Conservation (phyloP, 371 early-diverging fungal species). For the Parasitella parasitica region DNA sequence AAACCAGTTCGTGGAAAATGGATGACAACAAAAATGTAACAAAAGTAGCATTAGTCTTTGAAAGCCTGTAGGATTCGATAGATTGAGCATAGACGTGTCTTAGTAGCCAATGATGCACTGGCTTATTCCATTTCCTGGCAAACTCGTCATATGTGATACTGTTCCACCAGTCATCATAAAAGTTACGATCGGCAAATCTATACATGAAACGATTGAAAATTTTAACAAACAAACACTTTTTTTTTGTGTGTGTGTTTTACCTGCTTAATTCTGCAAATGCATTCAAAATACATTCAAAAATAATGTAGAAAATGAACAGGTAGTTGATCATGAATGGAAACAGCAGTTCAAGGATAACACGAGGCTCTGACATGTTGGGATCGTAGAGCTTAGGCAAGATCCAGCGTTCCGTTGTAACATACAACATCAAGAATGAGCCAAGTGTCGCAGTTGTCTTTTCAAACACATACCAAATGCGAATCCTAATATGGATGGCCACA, state of each 20-base stretch:
- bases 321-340: conserved; percentile 90
- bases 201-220: background rate
- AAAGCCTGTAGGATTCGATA: conserved; percentile 72
- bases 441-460: conserved; percentile 81
- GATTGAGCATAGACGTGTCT: conserved; percentile 90
- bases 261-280: conserved; percentile 94
- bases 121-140: conserved; percentile 98
- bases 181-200: conserved; percentile 94
- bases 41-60: conserved; percentile 73
- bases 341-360: conserved; percentile 68
- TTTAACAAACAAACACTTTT: background rate
- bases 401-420: conserved; percentile 84
- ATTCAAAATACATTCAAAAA: conserved; percentile 95
- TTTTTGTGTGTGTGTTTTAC: conserved; percentile 27
- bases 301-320: conserved; percentile 90
- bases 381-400: conserved; percentile 80
- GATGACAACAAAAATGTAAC: conserved; percentile 88
- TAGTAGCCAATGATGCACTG: conserved; percentile 94
- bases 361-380: conserved; percentile 52
- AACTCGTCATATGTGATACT: conserved; percentile 90
- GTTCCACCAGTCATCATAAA: conserved; percentile 99
- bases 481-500: too few species aligned
- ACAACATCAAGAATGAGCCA: conserved; percentile 81
- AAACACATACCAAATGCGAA: conserved; percentile 85
- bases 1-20: conserved; percentile 87